Percentiles rank a stretch among this genome's conserved stretches.
phyloP scores from a whole-genome alignment of 2,329 filamentous ascomycete genomes.

The Colletotrichum sp. region DNA sequence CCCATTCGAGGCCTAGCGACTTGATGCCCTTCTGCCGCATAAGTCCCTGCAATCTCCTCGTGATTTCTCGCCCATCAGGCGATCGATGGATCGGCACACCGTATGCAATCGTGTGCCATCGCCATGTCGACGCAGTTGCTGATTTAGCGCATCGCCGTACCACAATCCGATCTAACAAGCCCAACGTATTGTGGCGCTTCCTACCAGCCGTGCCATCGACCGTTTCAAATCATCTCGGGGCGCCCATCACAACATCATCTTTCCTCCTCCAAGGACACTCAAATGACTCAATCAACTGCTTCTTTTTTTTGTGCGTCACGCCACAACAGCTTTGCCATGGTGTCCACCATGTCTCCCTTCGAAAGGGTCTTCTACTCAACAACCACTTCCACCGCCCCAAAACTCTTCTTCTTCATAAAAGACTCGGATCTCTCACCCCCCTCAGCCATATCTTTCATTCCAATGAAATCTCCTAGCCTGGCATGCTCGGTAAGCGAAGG shows the following conservation, averaged over 20 bases:
- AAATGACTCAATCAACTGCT: slow-evolving; percentile 11
- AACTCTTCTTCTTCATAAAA: slow-evolving; percentile 20
- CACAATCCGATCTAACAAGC: neutral
- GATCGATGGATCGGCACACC: neutral
- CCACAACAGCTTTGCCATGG: slow-evolving; percentile 21
- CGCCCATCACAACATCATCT: slow-evolving; percentile 17
- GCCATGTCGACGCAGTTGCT: neutral
- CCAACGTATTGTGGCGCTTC: neutral
- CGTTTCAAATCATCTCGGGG: slow-evolving; percentile 5
- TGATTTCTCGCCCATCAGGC: neutral
- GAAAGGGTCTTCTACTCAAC: slow-evolving; percentile 22
- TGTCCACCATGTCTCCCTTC: slow-evolving; percentile 20
- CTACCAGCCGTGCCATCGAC: neutral
- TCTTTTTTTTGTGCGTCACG: slow-evolving; percentile 22
- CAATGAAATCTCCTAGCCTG: neutral
- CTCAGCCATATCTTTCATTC: slow-evolving; percentile 1
- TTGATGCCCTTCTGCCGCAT: neutral
- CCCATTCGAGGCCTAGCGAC: neutral
- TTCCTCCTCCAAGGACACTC: slow-evolving; percentile 5
- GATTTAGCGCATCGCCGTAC: neutral
- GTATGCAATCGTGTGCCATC: neutral
- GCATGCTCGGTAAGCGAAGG: neutral
- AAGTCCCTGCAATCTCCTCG: neutral
- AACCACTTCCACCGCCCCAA: slow-evolving; percentile 25
- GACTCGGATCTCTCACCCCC: slow-evolving; percentile 20